These are phyloP conservation scores for Kwoniella sp. DNA, from an alignment of 768 basidiomycete species.

Conservation along the genomic window DNA sequence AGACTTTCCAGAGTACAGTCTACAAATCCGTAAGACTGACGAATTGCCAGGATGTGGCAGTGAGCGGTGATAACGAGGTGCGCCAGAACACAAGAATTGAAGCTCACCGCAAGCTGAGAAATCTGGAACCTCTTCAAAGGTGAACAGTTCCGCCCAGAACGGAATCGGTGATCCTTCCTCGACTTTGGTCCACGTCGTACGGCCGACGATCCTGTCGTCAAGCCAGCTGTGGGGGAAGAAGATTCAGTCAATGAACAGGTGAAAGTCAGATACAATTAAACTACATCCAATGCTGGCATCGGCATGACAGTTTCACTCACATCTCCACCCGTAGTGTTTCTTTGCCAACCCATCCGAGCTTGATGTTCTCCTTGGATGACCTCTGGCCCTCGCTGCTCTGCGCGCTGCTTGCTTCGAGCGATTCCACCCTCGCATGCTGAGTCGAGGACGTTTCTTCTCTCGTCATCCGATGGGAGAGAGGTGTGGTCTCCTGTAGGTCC, in stretches of 20 bases:
- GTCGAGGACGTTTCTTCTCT: neutral
- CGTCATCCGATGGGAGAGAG: neutral
- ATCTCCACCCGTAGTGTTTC: constrained; percentile 21
- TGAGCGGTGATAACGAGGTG: neutral
- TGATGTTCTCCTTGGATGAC: neutral
- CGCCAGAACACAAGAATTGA: neutral
- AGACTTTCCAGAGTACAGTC: constrained; percentile 6
- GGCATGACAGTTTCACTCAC: constrained; percentile 18
- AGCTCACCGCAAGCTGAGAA: constrained; percentile 25
- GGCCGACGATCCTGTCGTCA: constrained; percentile 13
- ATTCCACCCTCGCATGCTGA: neutral
- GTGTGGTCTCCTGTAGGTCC: constrained; percentile 27
- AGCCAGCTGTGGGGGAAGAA: constrained; percentile 9
- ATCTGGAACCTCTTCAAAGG: constrained; percentile 24
- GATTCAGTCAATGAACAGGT: neutral
- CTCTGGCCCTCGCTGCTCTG: constrained; percentile 3
- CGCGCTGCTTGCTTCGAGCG: constrained; percentile 10
- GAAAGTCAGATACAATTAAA: constrained; percentile 3
- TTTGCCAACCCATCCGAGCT: constrained; percentile 13
- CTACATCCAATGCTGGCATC: no score
- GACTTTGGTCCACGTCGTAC: constrained; percentile 28
- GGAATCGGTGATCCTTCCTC: constrained; percentile 8
- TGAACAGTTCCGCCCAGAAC: constrained; percentile 32
- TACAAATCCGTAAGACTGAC: constrained; percentile 15
- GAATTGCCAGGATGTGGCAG: neutral